Base-by-base conservation (phyloP, 306 rosid species). In the Amphicarpaea edgeworthii region DNA sequence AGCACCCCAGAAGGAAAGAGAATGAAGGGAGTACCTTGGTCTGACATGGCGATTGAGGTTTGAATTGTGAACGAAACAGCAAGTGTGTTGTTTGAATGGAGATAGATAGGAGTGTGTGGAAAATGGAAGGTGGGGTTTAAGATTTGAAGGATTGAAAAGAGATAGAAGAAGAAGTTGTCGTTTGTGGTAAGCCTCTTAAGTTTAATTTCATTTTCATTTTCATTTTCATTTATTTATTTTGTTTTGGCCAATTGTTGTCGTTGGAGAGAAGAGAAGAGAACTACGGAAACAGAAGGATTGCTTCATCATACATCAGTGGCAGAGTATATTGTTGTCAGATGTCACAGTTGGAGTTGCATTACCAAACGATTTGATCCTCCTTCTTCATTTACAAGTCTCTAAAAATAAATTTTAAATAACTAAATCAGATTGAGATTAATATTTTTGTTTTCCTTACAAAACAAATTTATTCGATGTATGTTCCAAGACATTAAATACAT, bases 41-140 rank as follows among this genome's bases (percentile, higher is more conserved):
- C 80, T 32, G 80, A 76, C 97, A 91, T 91, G 82, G 82, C 23
- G 78, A 75, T 45, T 66, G 68, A 53, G 15, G 86, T 42, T 40
- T 79, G 75, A 65, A 73, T 61, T 64, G 73, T 70, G 87, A 81
- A 79, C 66, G 19, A 38, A 58, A 37, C 61, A 73, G 58, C 21
- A n/a, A 71, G 57, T 68, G 73, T 26, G 40, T 23, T 16, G 77
- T 16, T 63, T 28, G 73, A 73, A 60, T 58, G 55, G 51, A 63
- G 70, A 69, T 55, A 63, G 70, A 69, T 55, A 61, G 62, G 23
- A 3, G 76, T 24, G 81, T 51, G 78, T 42, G 81, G 12, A 42
- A 30, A 70, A 75, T 19, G 60, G 80, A 24, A 28, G 67, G 50
- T 43, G 77, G 70, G 69, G 76, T 74, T 74, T 62, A 81, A 69